Conservation (phyloP, 2,329 filamentous ascomycete species). For the Eutypella sp. region DNA sequence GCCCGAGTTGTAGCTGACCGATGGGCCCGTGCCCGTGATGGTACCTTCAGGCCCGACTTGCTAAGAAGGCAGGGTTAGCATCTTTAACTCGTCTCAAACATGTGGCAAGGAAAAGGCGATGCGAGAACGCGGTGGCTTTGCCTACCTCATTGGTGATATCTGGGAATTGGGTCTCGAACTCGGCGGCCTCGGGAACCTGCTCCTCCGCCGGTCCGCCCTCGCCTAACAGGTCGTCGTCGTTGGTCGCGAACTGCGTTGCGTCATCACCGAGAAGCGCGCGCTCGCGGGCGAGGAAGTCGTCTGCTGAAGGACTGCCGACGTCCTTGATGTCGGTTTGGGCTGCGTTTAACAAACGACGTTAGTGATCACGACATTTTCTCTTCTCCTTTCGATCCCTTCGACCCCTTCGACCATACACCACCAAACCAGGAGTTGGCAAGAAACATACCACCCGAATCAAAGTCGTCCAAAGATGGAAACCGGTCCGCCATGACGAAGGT, state of each 20-base stretch:
- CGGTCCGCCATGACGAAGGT: slow-evolving; percentile 62
- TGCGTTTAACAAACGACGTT: slow-evolving; percentile 30
- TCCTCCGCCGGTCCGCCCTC: slow-evolving; percentile 34
- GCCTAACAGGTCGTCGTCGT: slow-evolving; percentile 68
- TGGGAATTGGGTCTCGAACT: slow-evolving; percentile 88
- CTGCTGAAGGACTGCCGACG: slow-evolving; percentile 55
- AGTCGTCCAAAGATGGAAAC: slow-evolving; percentile 75
- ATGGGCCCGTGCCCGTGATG: slow-evolving; percentile 78
- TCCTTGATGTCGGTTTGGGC: slow-evolving; percentile 64
- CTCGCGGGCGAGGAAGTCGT: slow-evolving; percentile 89
- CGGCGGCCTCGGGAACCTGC: slow-evolving; percentile 27
- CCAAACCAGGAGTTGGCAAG: too few species aligned
- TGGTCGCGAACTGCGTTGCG: slow-evolving; percentile 80
- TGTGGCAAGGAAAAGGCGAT: neutral
- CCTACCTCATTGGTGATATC: slow-evolving; percentile 70
- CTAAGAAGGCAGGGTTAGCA: slow-evolving; percentile 34
- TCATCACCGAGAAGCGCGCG: slow-evolving; percentile 88
- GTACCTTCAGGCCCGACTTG: slow-evolving; percentile 69
- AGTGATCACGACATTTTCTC: too few species aligned
- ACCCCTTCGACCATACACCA: too few species aligned
- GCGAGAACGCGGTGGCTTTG: too few species aligned
- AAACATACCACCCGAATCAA: slow-evolving; percentile 56
- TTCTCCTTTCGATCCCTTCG: too few species aligned
- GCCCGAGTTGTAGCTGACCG: slow-evolving; percentile 58
- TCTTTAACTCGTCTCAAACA: neutral